Percentiles rank a stretch among this genome's conserved stretches.
Conservation (phyloP, 768 basidiomycete species). For the Amanita rubescens region DNA sequence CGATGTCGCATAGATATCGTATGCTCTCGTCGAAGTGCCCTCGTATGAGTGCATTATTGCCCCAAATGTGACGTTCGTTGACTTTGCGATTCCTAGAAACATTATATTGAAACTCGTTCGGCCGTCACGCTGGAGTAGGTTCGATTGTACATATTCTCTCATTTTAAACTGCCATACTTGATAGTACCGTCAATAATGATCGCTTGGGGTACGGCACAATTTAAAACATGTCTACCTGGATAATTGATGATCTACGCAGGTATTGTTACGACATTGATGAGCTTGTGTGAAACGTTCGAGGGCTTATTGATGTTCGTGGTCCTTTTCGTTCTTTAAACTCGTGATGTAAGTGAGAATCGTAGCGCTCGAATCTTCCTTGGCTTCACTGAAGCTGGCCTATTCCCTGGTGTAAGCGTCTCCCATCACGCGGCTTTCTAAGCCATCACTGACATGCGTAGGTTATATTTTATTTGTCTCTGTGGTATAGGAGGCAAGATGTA, state of each 20-base stretch:
- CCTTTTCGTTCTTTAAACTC: background rate
- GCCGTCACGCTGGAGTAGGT: conserved; percentile 21
- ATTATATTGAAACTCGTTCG: conserved; percentile 20
- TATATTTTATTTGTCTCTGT: conserved; percentile 43
- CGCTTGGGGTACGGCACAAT: conserved; percentile 15
- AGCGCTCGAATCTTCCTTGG: conserved; percentile 34
- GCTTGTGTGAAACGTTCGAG: conserved; percentile 18
- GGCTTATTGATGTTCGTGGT: conserved; percentile 15
- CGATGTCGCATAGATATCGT: conserved; percentile 16
- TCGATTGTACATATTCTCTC: background rate
- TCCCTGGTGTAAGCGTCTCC: conserved; percentile 25
- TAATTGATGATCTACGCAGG: conserved; percentile 6
- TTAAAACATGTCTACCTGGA: background rate
- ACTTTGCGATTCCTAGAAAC: conserved; percentile 12
- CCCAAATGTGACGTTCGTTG: background rate
- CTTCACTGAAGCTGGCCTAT: conserved; percentile 30
- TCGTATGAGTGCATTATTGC: conserved; percentile 15
- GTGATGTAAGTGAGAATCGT: conserved; percentile 9
- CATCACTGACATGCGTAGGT: conserved; percentile 16
- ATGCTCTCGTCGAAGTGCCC: conserved; percentile 21
- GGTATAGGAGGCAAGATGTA: conserved; percentile 55
- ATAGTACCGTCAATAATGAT: conserved; percentile 20
- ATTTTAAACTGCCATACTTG: background rate
- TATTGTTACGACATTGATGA: conserved; percentile 23
- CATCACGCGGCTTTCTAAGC: background rate